These are phyloP conservation scores for Plasmopara viticola DNA, from an alignment of 352 stramenopile species.

Conservation along the genomic window DNA sequence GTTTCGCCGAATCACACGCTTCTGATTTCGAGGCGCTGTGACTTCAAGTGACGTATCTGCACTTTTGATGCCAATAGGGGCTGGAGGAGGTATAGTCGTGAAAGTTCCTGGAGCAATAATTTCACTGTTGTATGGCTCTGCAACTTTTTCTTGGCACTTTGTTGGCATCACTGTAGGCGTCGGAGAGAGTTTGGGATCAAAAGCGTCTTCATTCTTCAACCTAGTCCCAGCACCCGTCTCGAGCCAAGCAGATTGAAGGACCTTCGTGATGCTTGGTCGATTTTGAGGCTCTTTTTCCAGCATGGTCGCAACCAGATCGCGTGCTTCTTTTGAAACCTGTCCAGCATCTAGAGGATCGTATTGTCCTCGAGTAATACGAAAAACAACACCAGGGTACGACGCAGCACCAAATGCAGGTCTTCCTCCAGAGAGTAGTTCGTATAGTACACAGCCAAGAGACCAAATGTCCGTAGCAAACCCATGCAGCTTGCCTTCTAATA, in stretches of 20 bases:
- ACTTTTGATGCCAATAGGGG: background rate
- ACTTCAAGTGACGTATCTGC: background rate
- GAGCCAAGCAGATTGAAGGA: constrained; percentile 17
- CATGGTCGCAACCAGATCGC: constrained; percentile 22
- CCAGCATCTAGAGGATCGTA: constrained; percentile 23
- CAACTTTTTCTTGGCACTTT: background rate
- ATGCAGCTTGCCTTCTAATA: constrained; percentile 51
- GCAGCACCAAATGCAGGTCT: constrained; percentile 53
- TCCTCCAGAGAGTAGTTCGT: constrained; percentile 47
- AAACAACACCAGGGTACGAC: constrained; percentile 44
- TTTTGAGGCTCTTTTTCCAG: constrained; percentile 16
- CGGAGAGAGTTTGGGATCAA: background rate
- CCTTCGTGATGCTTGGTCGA: constrained; percentile 9
- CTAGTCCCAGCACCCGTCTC: background rate
- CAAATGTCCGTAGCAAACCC: constrained; percentile 63
- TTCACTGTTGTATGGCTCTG: background rate
- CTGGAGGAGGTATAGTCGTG: background rate
- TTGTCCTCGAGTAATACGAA: constrained; percentile 33
- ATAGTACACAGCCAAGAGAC: constrained; percentile 79
- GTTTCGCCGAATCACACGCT: background rate
- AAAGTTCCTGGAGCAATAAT: background rate
- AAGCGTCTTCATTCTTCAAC: background rate
- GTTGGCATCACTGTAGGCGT: background rate
- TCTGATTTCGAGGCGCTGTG: background rate
- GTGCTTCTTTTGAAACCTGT: constrained; percentile 13